Conservation (phyloP, 768 basidiomycete species). For the Cyclocybe aegerita region DNA sequence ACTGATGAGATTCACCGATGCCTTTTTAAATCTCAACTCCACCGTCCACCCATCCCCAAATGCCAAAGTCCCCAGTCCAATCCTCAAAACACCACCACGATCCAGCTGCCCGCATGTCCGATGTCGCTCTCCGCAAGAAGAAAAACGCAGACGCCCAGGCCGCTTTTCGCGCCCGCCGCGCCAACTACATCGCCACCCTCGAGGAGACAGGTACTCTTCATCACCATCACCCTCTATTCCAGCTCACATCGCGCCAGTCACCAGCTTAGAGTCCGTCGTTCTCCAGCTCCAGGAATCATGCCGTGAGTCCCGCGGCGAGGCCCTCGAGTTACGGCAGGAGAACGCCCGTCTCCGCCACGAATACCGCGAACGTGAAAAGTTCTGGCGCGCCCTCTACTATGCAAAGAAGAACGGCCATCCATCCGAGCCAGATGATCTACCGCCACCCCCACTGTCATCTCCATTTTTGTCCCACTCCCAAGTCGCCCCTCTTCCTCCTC, state of each 20-base stretch:
- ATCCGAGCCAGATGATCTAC: slow-evolving; percentile 52
- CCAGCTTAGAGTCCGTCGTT: slow-evolving; percentile 82
- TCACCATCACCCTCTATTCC: slow-evolving; percentile 11
- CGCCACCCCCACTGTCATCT: slow-evolving; percentile 47
- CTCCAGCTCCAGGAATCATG: slow-evolving; percentile 81
- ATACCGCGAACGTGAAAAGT: slow-evolving; percentile 69
- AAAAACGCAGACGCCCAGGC: slow-evolving; percentile 91
- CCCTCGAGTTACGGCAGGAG: slow-evolving; percentile 62
- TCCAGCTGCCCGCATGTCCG: slow-evolving; percentile 48
- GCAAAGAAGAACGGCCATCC: slow-evolving; percentile 56
- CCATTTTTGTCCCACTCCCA: slow-evolving; percentile 34
- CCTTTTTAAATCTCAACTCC: slow-evolving; percentile 50
- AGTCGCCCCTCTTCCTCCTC: slow-evolving; percentile 27
- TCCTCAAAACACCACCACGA: slow-evolving; percentile 32
- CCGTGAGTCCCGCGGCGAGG: slow-evolving; percentile 63
- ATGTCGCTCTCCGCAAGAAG: slow-evolving; percentile 77
- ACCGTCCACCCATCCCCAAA: slow-evolving; percentile 30
- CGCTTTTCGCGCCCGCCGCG: slow-evolving; percentile 77
- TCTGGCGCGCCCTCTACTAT: slow-evolving; percentile 71
- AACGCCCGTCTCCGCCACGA: slow-evolving; percentile 64
- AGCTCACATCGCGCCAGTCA: slow-evolving; percentile 43
- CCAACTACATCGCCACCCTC: slow-evolving; percentile 85
- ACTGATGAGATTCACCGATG: slow-evolving; percentile 62
- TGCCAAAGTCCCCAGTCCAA: slow-evolving; percentile 43
- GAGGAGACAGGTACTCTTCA: slow-evolving; percentile 67